These are phyloP conservation scores for Maudiozyma bulderi DNA, from an alignment of 805 yeast species.

Conservation along the genomic window DNA sequence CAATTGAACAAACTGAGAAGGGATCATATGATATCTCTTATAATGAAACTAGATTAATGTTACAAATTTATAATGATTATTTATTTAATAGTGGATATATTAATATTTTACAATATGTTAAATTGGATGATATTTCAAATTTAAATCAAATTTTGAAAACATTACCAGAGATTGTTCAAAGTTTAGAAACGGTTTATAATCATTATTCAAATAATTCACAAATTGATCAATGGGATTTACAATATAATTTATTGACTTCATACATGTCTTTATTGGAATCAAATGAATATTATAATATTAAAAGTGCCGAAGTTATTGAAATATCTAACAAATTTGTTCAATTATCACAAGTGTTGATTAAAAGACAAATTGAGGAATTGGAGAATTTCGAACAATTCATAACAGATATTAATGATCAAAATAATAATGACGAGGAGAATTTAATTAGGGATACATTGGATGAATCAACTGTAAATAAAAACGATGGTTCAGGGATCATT, in stretches of 20 bases:
- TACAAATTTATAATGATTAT: constrained; percentile 25
- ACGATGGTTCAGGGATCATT: constrained; percentile 14
- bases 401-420: not conserved
- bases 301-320: constrained; percentile 12
- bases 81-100: constrained; percentile 23
- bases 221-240: constrained; percentile 27
- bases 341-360: constrained; percentile 11
- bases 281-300: constrained; percentile 3
- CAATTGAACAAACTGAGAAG: constrained; percentile 16
- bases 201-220: constrained; percentile 8
- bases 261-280: constrained; percentile 20
- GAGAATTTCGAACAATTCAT: not conserved
- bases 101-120: constrained; percentile 22
- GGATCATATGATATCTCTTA: constrained; percentile 30
- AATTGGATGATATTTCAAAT: constrained; percentile 18
- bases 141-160: constrained; percentile 8
- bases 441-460: not conserved
- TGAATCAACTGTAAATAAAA: not conserved
- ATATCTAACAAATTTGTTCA: constrained; percentile 11
- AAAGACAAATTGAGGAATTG: constrained; percentile 14
- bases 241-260: constrained; percentile 23
- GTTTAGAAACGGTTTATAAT: constrained; percentile 15
- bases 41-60: constrained; percentile 23
- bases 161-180: constrained; percentile 13
- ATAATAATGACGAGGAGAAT: not conserved